phyloP scores from a whole-genome alignment of 2,329 filamentous ascomycete species.

The Metarhizium humberi region DNA sequence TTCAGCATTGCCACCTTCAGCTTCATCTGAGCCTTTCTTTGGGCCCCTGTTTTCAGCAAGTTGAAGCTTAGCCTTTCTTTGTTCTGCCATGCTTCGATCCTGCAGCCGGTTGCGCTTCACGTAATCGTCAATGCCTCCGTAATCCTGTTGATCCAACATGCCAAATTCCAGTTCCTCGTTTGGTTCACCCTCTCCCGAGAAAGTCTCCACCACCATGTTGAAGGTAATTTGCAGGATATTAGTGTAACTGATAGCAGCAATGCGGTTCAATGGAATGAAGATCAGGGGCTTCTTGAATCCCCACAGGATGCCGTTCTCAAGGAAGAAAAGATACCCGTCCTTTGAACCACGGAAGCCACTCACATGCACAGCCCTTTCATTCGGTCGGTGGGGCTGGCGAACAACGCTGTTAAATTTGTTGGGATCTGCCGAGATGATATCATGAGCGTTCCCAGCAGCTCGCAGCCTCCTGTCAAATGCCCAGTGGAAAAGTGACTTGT shows the following conservation, averaged over 20 bases:
- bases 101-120: conserved; percentile 52
- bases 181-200: conserved; percentile 33
- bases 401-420: conserved; percentile 48
- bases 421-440: conserved; percentile 43
- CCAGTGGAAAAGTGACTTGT: conserved; percentile 52
- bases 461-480: conserved; percentile 44
- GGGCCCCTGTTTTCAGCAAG: conserved; percentile 47
- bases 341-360: conserved; percentile 59
- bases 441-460: conserved; percentile 34
- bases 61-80: conserved; percentile 54
- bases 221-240: conserved; percentile 60
- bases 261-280: conserved; percentile 52
- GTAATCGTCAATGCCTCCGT: conserved; percentile 54
- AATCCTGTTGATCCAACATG: conserved; percentile 64
- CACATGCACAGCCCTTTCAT: conserved; percentile 56
- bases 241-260: conserved; percentile 57
- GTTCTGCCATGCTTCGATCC: conserved; percentile 60
- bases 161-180: conserved; percentile 57
- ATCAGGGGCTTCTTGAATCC: conserved; percentile 61
- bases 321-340: conserved; percentile 59
- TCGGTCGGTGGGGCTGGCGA: conserved; percentile 47
- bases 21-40: conserved; percentile 34
- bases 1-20: conserved; percentile 23
- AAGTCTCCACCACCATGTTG: conserved; percentile 56
- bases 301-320: conserved; percentile 59